Evolutionary conservation across 495 filamentous ascomycete species (phyloP), one percentile per base, ranked within the genome.

Genomic region (Aspergillus sparsus): DNA sequence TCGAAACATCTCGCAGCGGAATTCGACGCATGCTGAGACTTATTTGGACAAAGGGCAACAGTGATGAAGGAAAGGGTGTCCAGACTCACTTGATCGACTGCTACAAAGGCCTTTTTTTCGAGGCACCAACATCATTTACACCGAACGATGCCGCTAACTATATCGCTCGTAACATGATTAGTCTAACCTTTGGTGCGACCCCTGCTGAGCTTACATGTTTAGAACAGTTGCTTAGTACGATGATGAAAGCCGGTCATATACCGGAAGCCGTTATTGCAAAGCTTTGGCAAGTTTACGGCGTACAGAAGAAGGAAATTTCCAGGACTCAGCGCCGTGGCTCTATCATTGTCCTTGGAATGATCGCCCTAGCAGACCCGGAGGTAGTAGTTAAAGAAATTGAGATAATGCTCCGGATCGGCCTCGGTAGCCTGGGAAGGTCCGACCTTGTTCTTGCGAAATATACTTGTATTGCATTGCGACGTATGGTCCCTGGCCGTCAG

Each of bases 11-110:
- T 61, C 90, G 93, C 69, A 74, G 73, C 55, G 94, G 94, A 54
- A 97, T 98, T 64, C 85, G 92, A 45, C 84, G 90, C 54, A 99
- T 99, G 94, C 83, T 99, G 44, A 84, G 92, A 42, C 80, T 98
- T 42, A 98, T 99, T 71, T 99, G 94, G 94, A 98, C 95, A 16
- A 99, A 99, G 75, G 94, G 93, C 53, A 98, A 97, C 74, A 97
- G 90, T 66, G 94, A 99, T 67, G 94, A 99, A 80, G 94, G 94
- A 57, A 99, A 99, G 74, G 94, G 94, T 46, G 92, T 99, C 3
- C 94, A 98, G 68, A 89, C 90, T 3, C 95, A 98, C 74, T 83
- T 99, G 15, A 97, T 99, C 60, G 95, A 98, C 63, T 96, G 91
- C 68, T 99, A 99, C 78, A 94, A 89, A 72, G 85, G 89, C 15